Conservation (phyloP, 1,139 yeast species). For the Sugiyamaella neomexicana region DNA sequence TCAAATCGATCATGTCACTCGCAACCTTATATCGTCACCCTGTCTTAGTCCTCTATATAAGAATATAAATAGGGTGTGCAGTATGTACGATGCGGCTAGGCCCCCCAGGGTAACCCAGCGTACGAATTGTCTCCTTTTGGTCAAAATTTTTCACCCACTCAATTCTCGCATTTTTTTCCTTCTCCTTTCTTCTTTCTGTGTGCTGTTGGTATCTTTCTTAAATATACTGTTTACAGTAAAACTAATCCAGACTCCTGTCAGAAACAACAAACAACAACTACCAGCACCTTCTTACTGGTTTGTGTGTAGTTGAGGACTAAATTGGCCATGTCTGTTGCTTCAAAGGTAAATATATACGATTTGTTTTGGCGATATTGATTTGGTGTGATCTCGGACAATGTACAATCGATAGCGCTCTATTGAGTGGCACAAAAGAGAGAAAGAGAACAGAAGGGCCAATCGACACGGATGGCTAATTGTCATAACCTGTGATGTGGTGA, state of each 20-base stretch:
- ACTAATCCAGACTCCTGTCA: slow-evolving; percentile 1
- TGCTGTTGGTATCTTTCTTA: slow-evolving; percentile 16
- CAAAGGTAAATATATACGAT: slow-evolving; percentile 30
- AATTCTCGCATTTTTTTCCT: slow-evolving; percentile 19
- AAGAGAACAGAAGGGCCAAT: too few relatives aligned
- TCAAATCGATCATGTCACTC: too few relatives aligned
- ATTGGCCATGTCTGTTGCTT: slow-evolving; percentile 35
- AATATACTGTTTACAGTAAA: slow-evolving; percentile 13
- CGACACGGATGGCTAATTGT: background rate
- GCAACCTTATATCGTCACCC: background rate
- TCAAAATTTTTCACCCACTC: slow-evolving; percentile 24
- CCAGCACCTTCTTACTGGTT: slow-evolving; percentile 5
- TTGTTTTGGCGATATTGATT: background rate
- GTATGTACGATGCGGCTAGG: background rate
- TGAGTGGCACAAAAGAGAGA: background rate
- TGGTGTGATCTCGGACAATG: background rate
- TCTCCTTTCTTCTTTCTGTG: slow-evolving; percentile 11
- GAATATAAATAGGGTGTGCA: background rate
- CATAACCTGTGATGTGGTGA: background rate
- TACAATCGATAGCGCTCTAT: background rate
- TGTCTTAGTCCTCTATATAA: background rate
- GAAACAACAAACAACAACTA: slow-evolving; percentile 11
- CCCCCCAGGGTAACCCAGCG: slow-evolving; percentile 3
- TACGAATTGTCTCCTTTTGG: slow-evolving; percentile 11
- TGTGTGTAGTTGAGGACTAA: slow-evolving; percentile 16